These are phyloP conservation scores for Lentinula detonsa DNA, from an alignment of 768 basidiomycete genomes.

Conservation along the genomic window DNA sequence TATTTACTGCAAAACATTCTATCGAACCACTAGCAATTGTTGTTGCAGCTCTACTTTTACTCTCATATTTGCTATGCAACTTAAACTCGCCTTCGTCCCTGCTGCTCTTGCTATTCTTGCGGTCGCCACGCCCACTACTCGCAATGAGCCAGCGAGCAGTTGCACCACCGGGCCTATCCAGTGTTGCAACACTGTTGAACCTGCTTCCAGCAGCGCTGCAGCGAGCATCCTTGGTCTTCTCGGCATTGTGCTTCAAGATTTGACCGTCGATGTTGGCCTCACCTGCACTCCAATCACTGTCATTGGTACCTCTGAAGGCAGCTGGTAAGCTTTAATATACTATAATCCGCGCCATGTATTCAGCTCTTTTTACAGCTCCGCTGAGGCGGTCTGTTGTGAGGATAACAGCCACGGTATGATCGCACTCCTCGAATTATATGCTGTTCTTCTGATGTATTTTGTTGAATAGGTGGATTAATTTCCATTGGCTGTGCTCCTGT, in stretches of 20 bases:
- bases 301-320: background rate
- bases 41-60: background rate
- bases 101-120: slow-evolving; percentile 14
- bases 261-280: slow-evolving; percentile 2
- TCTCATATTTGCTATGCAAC: slow-evolving; percentile 3
- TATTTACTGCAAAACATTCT: too few relatives aligned
- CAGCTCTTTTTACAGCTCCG: background rate
- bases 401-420: slow-evolving; percentile 1
- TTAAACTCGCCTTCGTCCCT: slow-evolving; percentile 7
- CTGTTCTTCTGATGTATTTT: background rate
- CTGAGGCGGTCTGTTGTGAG: slow-evolving; percentile 3
- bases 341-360: too few relatives aligned
- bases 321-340: background rate
- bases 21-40: background rate
- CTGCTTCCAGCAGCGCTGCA: background rate
- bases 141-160: slow-evolving; percentile 7
- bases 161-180: slow-evolving; percentile 15
- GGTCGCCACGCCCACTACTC: slow-evolving; percentile 11
- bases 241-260: slow-evolving; percentile 2
- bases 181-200: slow-evolving; percentile 13
- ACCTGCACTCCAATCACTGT: slow-evolving; percentile 2
- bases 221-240: background rate
- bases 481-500: slow-evolving; percentile 1
- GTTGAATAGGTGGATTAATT: background rate
- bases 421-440: background rate